These are phyloP conservation scores for Alloteropsis semialata DNA, from an alignment of 176 grass and related monocot genomes.

Conservation along the genomic window DNA sequence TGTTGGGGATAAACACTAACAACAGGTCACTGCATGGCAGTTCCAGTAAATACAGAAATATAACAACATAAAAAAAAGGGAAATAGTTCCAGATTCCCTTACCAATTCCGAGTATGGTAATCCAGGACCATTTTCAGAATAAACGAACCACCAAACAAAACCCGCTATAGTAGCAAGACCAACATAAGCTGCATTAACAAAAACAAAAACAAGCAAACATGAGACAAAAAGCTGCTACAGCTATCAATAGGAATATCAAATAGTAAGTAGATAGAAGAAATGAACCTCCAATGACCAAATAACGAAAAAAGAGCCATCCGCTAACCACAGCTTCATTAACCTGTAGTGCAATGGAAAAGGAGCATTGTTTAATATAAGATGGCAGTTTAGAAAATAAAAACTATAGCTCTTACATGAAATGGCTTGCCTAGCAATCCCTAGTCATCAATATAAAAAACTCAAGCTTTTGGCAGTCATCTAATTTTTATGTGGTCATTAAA, in stretches of 20 bases:
- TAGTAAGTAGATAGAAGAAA: constrained; percentile 14
- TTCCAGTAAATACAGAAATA: constrained; percentile 22
- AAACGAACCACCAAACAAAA: constrained; percentile 99
- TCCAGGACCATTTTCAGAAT: constrained; percentile 86
- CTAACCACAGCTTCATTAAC: constrained; percentile 96
- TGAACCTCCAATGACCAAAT: constrained; percentile 95
- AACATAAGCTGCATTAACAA: constrained; percentile 84
- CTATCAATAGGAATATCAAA: constrained; percentile 6
- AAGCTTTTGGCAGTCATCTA: constrained; percentile 9
- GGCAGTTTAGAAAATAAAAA: constrained; percentile 1
- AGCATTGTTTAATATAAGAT: background rate
- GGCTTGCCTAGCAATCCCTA: background rate
- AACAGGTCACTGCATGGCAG: background rate
- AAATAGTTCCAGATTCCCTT: constrained; percentile 13
- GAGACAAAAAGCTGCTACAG: background rate
- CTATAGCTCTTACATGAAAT: background rate
- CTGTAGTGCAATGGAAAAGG: constrained; percentile 43
- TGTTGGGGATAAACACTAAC: background rate
- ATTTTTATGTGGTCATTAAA: background rate
- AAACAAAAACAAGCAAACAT: constrained; percentile 19
- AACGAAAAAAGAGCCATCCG: constrained; percentile 98
- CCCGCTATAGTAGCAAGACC: constrained; percentile 96
- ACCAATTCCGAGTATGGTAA: constrained; percentile 96
- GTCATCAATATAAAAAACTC: background rate
- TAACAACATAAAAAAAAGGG: background rate